A percentile compares a stretch with the other conserved stretches of the same genome.
phyloP scores from a whole-genome alignment of 331 rosid species.

The Prunus yedoensis region DNA sequence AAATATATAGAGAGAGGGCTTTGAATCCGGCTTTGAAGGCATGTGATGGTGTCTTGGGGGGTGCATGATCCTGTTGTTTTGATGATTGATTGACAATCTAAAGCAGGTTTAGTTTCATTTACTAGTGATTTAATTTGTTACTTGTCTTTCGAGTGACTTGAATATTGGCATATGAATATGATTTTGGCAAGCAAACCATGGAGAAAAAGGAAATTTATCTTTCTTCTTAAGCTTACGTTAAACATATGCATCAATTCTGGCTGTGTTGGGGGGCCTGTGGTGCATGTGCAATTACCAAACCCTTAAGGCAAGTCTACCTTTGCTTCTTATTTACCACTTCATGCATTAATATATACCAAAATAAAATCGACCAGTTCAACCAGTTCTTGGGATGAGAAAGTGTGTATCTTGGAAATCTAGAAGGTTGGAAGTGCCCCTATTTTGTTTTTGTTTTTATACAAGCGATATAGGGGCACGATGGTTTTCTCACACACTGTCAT shows the following conservation, averaged over 20 bases:
- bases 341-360: not conserved
- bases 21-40: slow-evolving; percentile 25
- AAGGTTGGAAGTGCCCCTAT: not conserved
- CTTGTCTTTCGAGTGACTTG: slow-evolving; percentile 37
- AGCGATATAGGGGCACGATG: too few relatives aligned
- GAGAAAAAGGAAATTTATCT: not conserved
- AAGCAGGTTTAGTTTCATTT: not conserved
- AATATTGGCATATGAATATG: not conserved
- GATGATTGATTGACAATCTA: slow-evolving; percentile 15
- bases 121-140: not conserved
- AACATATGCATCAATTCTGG: slow-evolving; percentile 14
- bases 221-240: slow-evolving; percentile 35
- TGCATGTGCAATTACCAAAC: slow-evolving; percentile 53
- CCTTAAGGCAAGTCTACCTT: slow-evolving; percentile 41
- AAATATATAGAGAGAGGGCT: slow-evolving; percentile 17
- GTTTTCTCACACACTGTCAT: too few relatives aligned
- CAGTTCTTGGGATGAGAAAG: not conserved
- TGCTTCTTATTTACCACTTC: slow-evolving; percentile 28
- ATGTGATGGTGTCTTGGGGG: slow-evolving; percentile 31
- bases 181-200: slow-evolving; percentile 15
- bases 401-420: not conserved
- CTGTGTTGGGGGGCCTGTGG: slow-evolving; percentile 26
- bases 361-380: not conserved
- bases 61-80: slow-evolving; percentile 32
- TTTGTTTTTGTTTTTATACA: too few relatives aligned